A percentile compares a stretch with the other conserved stretches of the same genome.
Evolutionary conservation across 139 green algal genomes (phyloP).

Genomic region (Choricystis sp.): DNA sequence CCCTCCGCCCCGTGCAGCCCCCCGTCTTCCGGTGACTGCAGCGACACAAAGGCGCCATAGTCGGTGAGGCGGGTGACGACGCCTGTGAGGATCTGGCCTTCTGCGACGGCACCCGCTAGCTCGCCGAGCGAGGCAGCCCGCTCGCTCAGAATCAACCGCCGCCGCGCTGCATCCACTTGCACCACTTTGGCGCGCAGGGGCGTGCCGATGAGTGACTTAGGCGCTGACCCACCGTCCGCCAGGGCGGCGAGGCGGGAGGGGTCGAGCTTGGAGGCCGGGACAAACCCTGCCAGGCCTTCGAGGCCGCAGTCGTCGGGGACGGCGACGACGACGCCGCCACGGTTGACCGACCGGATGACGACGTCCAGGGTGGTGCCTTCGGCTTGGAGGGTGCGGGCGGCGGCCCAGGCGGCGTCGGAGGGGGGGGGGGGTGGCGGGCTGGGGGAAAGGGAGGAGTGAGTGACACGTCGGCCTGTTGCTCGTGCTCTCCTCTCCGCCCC

Average conservation of each 20-base stretch:
- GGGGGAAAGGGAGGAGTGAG: not conserved
- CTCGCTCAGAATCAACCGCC: conserved; percentile 20
- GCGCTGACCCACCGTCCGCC: not conserved
- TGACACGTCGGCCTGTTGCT: no score
- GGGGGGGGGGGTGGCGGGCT: not conserved
- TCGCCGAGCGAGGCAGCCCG: conserved; percentile 22
- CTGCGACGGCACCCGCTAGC: conserved; percentile 10
- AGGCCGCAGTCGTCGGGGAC: no score
- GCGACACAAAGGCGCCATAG: conserved; percentile 38
- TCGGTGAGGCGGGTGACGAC: conserved; percentile 18
- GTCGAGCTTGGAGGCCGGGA: conserved; percentile 25
- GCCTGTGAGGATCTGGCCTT: conserved; percentile 19
- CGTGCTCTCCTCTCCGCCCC: no score
- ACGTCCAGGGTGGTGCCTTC: conserved; percentile 1
- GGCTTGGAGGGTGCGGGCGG: conserved; percentile 1
- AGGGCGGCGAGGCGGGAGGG: conserved; percentile 4
- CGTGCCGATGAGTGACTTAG: conserved; percentile 5
- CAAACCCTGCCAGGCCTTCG: conserved; percentile 9
- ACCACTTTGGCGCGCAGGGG: conserved; percentile 23
- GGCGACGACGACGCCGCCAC: conserved; percentile 12
- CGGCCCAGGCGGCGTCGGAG: conserved; percentile 5
- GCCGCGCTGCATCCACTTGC: conserved; percentile 7
- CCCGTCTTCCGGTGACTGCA: conserved; percentile 12
- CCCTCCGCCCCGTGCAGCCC: conserved; percentile 13
- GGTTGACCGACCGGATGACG: conserved; percentile 8